A percentile compares a stretch with the other conserved stretches of the same genome.
Conservation (phyloP, 768 basidiomycete genomes). For the Lactarius trivialis region DNA sequence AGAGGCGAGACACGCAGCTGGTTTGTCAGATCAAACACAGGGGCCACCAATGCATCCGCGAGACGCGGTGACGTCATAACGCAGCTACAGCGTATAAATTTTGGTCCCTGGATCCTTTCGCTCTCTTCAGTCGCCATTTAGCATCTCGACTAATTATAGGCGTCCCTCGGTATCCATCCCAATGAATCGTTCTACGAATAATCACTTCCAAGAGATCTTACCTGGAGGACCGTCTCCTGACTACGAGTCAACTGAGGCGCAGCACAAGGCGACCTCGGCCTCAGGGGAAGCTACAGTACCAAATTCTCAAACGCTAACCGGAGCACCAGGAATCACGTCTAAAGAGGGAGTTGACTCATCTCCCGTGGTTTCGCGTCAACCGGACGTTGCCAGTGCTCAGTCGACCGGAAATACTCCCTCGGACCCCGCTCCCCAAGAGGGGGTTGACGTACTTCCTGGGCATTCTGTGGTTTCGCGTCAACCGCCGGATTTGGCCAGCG, state of each 20-base stretch:
- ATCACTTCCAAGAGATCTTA: neutral
- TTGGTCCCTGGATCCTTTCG: neutral
- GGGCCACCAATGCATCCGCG: too few relatives aligned
- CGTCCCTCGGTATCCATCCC: neutral
- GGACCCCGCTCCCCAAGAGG: neutral
- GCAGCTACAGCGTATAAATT: too few relatives aligned
- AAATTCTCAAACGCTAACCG: neutral
- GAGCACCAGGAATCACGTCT: too few relatives aligned
- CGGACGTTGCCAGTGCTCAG: neutral
- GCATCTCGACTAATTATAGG: neutral
- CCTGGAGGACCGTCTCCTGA: slow-evolving; percentile 15
- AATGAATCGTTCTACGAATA: neutral
- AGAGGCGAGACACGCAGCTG: too few relatives aligned
- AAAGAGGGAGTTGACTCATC: neutral
- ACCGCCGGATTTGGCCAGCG: neutral
- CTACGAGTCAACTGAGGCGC: neutral
- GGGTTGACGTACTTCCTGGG: neutral
- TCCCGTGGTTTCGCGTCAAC: neutral
- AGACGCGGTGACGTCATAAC: too few relatives aligned
- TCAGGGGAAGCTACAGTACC: neutral
- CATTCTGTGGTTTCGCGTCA: neutral
- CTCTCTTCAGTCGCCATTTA: neutral
- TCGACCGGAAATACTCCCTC: neutral
- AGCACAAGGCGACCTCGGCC: neutral
- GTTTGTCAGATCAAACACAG: too few relatives aligned